These are phyloP conservation scores for Zymoseptoria tritici DNA, from an alignment of 2,329 filamentous ascomycete genomes.

Conservation along the genomic window DNA sequence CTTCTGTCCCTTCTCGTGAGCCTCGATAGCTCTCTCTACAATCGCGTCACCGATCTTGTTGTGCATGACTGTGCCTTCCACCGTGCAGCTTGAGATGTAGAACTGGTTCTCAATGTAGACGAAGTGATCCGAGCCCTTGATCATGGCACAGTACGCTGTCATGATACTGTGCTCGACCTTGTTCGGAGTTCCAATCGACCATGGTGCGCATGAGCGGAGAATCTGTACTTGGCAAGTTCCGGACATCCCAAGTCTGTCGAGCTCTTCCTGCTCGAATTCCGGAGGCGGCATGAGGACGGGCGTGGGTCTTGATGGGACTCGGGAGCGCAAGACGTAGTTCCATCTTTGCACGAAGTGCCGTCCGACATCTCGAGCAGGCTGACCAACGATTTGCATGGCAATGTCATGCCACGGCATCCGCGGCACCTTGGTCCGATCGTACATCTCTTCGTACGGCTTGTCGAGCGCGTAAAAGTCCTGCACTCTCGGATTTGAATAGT, in stretches of 20 bases:
- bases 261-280: conserved; percentile 77
- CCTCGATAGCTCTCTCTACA: conserved; percentile 82
- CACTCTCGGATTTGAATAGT: conserved; percentile 93
- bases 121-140: conserved; percentile 91
- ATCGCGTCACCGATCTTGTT: conserved; percentile 93
- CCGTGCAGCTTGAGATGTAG: conserved; percentile 88
- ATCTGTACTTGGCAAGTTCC: conserved; percentile 97
- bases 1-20: conserved; percentile 72
- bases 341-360: conserved; percentile 95
- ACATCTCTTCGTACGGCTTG: conserved; percentile 98
- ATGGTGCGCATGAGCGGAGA: conserved; percentile 77
- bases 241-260: conserved; percentile 79
- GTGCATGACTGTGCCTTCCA: conserved; percentile 76
- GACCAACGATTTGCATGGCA: conserved; percentile 93
- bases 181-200: conserved; percentile 81
- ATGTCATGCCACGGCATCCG: conserved; percentile 99
- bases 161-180: conserved; percentile 91
- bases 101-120: conserved; percentile 99
- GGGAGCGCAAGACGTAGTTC: conserved; percentile 91
- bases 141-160: conserved; percentile 89
- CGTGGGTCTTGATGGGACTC: conserved; percentile 86
- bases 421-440: conserved; percentile 78
- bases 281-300: conserved; percentile 90
- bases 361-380: conserved; percentile 87
- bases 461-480: conserved; percentile 91